These are phyloP conservation scores for Monilinia fructicola DNA, from an alignment of 2,329 filamentous ascomycete species.

Conservation along the genomic window DNA sequence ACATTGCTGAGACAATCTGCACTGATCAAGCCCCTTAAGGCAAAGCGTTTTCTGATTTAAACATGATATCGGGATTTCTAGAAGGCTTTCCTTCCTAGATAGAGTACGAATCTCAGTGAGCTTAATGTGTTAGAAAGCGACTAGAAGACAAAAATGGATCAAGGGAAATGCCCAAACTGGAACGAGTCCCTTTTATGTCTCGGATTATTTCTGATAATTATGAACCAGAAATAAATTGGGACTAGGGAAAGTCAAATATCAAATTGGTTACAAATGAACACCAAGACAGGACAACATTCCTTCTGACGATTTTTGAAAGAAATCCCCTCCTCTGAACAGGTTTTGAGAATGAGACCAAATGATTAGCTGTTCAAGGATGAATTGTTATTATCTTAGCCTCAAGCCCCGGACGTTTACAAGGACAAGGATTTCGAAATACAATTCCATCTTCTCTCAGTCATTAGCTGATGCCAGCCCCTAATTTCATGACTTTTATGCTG, in stretches of 20 bases:
- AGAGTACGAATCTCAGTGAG: not conserved
- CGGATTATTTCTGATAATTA: not conserved
- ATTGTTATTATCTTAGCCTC: slow-evolving; percentile 19
- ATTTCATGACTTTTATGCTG: slow-evolving; percentile 9
- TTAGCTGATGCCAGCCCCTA: slow-evolving; percentile 3
- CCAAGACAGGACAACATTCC: slow-evolving; percentile 4
- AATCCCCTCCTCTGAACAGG: not conserved
- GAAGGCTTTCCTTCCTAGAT: not conserved
- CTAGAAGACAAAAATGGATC: not conserved
- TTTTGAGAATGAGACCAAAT: slow-evolving; percentile 10
- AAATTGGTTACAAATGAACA: not conserved
- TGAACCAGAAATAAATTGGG: slow-evolving; percentile 5
- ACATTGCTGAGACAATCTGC: slow-evolving; percentile 9
- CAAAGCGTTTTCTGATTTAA: not conserved
- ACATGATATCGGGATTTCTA: slow-evolving; percentile 12
- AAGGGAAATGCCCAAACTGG: not conserved
- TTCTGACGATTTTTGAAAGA: not conserved
- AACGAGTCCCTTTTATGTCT: slow-evolving; percentile 12
- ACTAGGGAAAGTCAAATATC: slow-evolving; percentile 2
- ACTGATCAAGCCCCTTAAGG: not conserved
- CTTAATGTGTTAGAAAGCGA: not conserved
- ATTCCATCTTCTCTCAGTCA: slow-evolving; percentile 11
- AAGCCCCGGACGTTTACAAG: slow-evolving; percentile 7
- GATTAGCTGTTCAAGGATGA: slow-evolving; percentile 10
- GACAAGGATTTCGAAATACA: slow-evolving; percentile 13